Evolutionary conservation across 768 basidiomycete genomes (phyloP).

Genomic region (Xerocomellus intermedius): DNA sequence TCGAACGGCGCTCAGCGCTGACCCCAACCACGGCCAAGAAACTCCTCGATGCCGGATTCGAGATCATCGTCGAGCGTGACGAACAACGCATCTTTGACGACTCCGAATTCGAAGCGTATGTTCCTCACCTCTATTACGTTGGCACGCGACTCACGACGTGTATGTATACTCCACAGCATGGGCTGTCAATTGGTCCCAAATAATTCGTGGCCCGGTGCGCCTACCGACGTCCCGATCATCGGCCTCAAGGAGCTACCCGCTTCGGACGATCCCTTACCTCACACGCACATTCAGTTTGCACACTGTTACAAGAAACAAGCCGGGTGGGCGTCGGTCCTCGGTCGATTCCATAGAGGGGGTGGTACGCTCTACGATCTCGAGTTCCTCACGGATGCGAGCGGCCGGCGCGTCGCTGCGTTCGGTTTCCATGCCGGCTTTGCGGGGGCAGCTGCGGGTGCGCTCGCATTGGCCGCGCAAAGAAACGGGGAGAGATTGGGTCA

Average conservation of each 20-base stretch:
- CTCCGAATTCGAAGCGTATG: conserved; percentile 88
- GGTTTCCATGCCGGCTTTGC: conserved; percentile 98
- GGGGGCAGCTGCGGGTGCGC: conserved; percentile 89
- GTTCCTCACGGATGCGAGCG: conserved; percentile 81
- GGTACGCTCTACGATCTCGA: conserved; percentile 94
- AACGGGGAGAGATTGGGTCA: conserved; percentile 59
- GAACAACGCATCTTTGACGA: conserved; percentile 93
- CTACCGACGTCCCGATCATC: conserved; percentile 73
- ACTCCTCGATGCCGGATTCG: conserved; percentile 87
- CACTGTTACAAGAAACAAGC: conserved; percentile 97
- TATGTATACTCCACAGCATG: conserved; percentile 54
- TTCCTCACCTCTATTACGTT: conserved; percentile 7
- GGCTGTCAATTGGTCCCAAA: conserved; percentile 87
- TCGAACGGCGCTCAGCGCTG: conserved; percentile 89
- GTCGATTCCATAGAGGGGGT: conserved; percentile 78
- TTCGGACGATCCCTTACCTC: conserved; percentile 78
- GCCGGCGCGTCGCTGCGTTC: conserved; percentile 94
- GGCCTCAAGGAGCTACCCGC: conserved; percentile 95
- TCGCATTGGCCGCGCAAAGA: conserved; percentile 71
- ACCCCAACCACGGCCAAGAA: conserved; percentile 89
- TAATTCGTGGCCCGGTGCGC: conserved; percentile 87
- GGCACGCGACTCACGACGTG: background rate
- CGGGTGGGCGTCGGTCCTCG: conserved; percentile 85
- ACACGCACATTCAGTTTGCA: conserved; percentile 97
- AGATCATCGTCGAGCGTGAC: conserved; percentile 90